phyloP scores from a whole-genome alignment of 371 early-diverging fungal species.

The Smittium culicis region DNA sequence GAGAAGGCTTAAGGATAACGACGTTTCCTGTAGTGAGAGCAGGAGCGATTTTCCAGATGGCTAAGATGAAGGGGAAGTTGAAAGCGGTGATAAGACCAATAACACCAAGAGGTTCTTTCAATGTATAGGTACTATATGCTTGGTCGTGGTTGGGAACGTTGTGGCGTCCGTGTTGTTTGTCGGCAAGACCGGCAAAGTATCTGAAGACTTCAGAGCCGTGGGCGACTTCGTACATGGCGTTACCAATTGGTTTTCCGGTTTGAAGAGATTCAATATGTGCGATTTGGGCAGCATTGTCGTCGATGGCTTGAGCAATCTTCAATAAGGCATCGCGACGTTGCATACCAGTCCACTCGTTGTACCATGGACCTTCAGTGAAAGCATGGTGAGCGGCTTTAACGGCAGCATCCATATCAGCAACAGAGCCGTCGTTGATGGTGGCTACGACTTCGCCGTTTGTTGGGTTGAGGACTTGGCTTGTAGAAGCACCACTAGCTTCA shows the following conservation, averaged over 20 bases:
- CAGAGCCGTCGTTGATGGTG: constrained; percentile 52
- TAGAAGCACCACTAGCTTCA: constrained; percentile 8
- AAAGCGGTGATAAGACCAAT: constrained; percentile 64
- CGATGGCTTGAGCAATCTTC: constrained; percentile 58
- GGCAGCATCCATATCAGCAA: constrained; percentile 58
- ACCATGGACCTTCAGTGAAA: constrained; percentile 48
- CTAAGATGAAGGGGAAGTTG: constrained; percentile 71
- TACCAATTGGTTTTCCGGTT: constrained; percentile 65
- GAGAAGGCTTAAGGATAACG: constrained; percentile 48
- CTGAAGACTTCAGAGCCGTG: constrained; percentile 51
- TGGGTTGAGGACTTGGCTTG: constrained; percentile 41
- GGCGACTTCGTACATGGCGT: constrained; percentile 44
- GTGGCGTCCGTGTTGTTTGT: constrained; percentile 51
- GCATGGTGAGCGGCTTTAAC: constrained; percentile 56
- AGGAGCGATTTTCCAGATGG: constrained; percentile 76
- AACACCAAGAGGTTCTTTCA: constrained; percentile 65
- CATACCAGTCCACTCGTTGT: constrained; percentile 40
- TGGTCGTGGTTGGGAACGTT: constrained; percentile 30
- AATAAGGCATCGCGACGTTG: constrained; percentile 50
- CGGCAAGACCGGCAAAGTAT: constrained; percentile 72
- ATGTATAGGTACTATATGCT: constrained; percentile 41
- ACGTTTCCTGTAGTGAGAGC: constrained; percentile 60
- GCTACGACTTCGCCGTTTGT: constrained; percentile 55
- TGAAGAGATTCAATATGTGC: constrained; percentile 70
- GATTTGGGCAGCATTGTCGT: constrained; percentile 48